phyloP scores from a whole-genome alignment of 306 rosid genomes.

The Parietaria judaica region DNA sequence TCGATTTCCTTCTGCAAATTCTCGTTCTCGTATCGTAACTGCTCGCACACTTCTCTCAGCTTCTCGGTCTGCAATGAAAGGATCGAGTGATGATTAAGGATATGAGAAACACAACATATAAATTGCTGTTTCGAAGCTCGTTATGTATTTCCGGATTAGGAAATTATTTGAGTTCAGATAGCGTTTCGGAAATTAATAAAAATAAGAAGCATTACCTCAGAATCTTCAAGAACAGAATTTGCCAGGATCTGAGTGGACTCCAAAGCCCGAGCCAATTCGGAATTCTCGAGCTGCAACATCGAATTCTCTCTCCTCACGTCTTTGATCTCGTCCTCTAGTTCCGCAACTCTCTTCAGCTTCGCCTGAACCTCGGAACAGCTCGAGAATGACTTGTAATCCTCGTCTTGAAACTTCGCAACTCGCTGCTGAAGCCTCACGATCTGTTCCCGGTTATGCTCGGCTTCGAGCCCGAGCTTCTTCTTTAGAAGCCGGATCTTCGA shows the following conservation, averaged over 20 bases:
- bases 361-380: constrained; percentile 26
- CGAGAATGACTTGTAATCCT: constrained; percentile 34
- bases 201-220: constrained; percentile 34
- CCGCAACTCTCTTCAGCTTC: constrained; percentile 41
- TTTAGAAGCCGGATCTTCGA: constrained; percentile 52
- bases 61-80: constrained; percentile 38
- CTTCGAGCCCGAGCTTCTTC: constrained; percentile 64
- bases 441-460: constrained; percentile 63
- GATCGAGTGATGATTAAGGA: not conserved
- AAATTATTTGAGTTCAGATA: too few relatives aligned
- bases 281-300: constrained; percentile 50
- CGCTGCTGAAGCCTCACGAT: constrained; percentile 49
- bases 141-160: not conserved
- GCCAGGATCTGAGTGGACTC: constrained; percentile 79
- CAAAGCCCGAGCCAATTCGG: constrained; percentile 58
- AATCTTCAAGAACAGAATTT: constrained; percentile 56
- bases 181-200: not conserved
- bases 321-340: constrained; percentile 48
- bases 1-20: constrained; percentile 44
- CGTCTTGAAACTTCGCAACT: constrained; percentile 57
- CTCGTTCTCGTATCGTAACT: constrained; percentile 38
- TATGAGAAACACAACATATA: not conserved
- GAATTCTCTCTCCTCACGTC: constrained; percentile 42
- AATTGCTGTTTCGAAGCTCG: not conserved
- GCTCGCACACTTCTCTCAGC: constrained; percentile 38